Conservation (phyloP, 2,329 filamentous ascomycete species). For the Xylaria hypoxylon region DNA sequence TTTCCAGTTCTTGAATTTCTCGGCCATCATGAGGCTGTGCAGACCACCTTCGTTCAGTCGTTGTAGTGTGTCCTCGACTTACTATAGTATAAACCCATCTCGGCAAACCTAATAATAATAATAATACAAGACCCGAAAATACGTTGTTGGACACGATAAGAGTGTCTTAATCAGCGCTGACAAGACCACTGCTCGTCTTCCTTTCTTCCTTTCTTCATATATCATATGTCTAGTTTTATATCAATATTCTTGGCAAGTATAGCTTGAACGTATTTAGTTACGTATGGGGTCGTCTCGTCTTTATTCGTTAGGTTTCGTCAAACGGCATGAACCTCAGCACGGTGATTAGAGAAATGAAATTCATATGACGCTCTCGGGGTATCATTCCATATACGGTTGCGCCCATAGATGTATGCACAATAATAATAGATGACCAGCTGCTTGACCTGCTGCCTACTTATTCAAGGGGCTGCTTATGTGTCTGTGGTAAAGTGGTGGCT, state of each 20-base stretch:
- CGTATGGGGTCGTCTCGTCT: not conserved
- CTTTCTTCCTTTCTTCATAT: too few relatives aligned
- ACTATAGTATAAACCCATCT: conserved; percentile 3
- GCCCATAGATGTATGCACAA: not conserved
- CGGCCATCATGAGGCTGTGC: conserved; percentile 29
- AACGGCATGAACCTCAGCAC: not conserved
- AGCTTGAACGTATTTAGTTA: too few relatives aligned
- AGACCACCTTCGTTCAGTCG: not conserved
- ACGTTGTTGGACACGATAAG: too few relatives aligned
- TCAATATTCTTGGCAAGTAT: too few relatives aligned
- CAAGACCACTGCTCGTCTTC: too few relatives aligned
- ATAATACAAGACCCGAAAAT: too few relatives aligned
- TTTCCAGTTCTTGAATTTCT: conserved; percentile 32
- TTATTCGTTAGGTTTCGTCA: not conserved
- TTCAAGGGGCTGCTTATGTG: conserved; percentile 7
- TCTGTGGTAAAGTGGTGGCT: not conserved
- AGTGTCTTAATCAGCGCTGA: too few relatives aligned
- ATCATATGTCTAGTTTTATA: too few relatives aligned
- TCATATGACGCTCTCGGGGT: not conserved
- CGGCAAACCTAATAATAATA: not conserved
- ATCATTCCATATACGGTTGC: conserved; percentile 2
- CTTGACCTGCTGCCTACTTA: conserved; percentile 1
- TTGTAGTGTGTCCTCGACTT: too few relatives aligned
- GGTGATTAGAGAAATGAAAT: not conserved
- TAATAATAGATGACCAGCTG: conserved; percentile 4